Base-by-base conservation (phyloP, 2,329 filamentous ascomycete genomes). In the Exutisphaerella laricina region DNA sequence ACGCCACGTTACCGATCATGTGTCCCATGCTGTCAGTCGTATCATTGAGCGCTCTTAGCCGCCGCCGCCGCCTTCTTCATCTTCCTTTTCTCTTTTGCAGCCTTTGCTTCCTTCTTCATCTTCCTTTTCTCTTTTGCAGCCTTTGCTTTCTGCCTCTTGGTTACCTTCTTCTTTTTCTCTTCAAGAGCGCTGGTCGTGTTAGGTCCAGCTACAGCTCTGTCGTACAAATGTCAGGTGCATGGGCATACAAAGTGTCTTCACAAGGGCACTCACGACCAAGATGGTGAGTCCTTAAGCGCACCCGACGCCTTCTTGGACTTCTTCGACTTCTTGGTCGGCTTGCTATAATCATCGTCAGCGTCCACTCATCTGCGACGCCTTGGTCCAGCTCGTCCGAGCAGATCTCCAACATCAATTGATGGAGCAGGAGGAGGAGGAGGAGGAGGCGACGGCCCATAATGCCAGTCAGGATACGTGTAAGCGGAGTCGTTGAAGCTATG, bases 1-100 rank as follows among this genome's bases (percentile, higher is more conserved):
- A 41, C 16, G 28, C 35, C 45, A 43, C 40, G 10, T 36, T 43
- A 43, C 35, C 45, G 25, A n/a, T 35, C 30, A 12, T 35, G 29
- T 20, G 33, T 29, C 25, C 17, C 30, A 21, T 28, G 17, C 26
- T 21, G 26, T 16, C 12, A 14, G n/a, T 31, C 33, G 32, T 26
- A n/a, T n/a, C n/a, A n/a, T n/a, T n/a, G n/a, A n/a, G n/a, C n/a
- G n/a, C 31, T 30, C 23, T 35, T 44, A 20, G 33, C 33, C 21
- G 33, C 33, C 21, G 39, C 39, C 36, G 20, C 31, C 13, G 35
- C 29, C 29, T 37, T 36, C 14, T 31, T 36, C 12, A 18, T 30
- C 17, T 17, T 5, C 23, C 17, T 40, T n/a, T 39, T 32, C 3
- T 36, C 23, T 18, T 35, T 44, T 17, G 33, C 33, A 35, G 33